Conservation (phyloP, 768 basidiomycete species). For the Hydnomerulius pinastri region DNA sequence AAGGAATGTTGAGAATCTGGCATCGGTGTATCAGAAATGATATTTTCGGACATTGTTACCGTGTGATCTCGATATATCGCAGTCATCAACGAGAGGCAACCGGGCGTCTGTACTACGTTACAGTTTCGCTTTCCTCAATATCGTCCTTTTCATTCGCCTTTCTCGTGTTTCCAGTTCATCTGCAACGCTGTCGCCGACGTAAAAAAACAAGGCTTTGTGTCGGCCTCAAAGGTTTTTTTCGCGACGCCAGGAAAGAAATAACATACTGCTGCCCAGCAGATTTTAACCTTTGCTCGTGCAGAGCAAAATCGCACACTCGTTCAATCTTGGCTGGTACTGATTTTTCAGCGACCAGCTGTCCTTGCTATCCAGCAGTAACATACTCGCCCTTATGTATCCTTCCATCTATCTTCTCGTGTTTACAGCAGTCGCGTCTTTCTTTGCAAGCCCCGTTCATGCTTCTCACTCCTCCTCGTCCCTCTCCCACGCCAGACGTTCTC, state of each 20-base stretch:
- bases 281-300: conserved; percentile 8
- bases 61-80: conserved; percentile 20
- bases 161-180: conserved; percentile 14
- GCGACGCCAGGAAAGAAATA: conserved; percentile 16
- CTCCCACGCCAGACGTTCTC: conserved; percentile 38
- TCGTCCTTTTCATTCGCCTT: too few species aligned
- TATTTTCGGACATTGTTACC: conserved; percentile 7
- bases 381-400: conserved; percentile 30
- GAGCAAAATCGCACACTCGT: conserved; percentile 41
- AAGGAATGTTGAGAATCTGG: too few species aligned
- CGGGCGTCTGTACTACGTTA: conserved; percentile 10
- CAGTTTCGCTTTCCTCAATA: conserved; percentile 11
- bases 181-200: conserved; percentile 20
- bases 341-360: conserved; percentile 29
- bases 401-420: conserved; percentile 27
- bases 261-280: conserved; percentile 5
- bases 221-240: conserved; percentile 7
- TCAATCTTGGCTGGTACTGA: conserved; percentile 29
- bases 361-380: conserved; percentile 34
- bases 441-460: conserved; percentile 32
- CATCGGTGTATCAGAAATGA: background rate
- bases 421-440: conserved; percentile 23
- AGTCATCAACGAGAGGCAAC: too few species aligned
- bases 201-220: conserved; percentile 2
- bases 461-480: conserved; percentile 41